Percentiles rank a stretch among this genome's conserved stretches.
Conservation (phyloP, 805 yeast species). For the Candida insectalens region DNA sequence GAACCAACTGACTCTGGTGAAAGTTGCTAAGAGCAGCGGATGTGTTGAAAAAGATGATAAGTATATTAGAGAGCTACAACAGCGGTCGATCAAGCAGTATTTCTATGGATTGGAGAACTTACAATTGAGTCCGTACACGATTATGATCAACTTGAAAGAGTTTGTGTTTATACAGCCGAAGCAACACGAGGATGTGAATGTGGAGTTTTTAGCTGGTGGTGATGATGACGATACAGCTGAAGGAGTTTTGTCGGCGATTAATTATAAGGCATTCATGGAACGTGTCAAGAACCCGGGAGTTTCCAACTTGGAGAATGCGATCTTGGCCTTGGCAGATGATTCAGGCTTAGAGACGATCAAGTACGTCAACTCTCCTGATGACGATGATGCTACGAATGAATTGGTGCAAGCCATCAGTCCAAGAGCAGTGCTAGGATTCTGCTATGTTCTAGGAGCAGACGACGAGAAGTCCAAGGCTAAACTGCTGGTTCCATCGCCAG, state of each 20-base stretch:
- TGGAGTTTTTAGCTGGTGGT: constrained; percentile 20
- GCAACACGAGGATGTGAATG: constrained; percentile 13
- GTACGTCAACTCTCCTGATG: constrained; percentile 6
- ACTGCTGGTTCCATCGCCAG: constrained; percentile 81
- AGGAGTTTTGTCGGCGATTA: constrained; percentile 3
- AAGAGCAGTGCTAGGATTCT: constrained; percentile 59
- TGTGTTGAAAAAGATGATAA: constrained; percentile 65
- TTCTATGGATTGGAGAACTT: constrained; percentile 70
- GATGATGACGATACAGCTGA: constrained; percentile 5
- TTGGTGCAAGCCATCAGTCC: constrained; percentile 10
- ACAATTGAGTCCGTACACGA: constrained; percentile 76
- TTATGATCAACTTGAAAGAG: constrained; percentile 58
- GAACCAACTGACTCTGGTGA: constrained; percentile 36
- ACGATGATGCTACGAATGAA: constrained; percentile 19
- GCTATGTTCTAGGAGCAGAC: constrained; percentile 49
- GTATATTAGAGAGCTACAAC: constrained; percentile 62
- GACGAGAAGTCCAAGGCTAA: constrained; percentile 62
- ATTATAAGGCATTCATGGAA: constrained; percentile 13
- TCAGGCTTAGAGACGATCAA: constrained; percentile 17
- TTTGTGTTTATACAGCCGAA: constrained; percentile 53
- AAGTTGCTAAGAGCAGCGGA: constrained; percentile 67
- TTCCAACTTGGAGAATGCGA: constrained; percentile 60
- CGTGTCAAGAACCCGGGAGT: constrained; percentile 28
- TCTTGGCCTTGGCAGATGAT: constrained; percentile 32
- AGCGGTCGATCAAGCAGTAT: constrained; percentile 72